phyloP scores from a whole-genome alignment of 2,329 filamentous ascomycete species.

The Knoxdaviesia capensis region DNA sequence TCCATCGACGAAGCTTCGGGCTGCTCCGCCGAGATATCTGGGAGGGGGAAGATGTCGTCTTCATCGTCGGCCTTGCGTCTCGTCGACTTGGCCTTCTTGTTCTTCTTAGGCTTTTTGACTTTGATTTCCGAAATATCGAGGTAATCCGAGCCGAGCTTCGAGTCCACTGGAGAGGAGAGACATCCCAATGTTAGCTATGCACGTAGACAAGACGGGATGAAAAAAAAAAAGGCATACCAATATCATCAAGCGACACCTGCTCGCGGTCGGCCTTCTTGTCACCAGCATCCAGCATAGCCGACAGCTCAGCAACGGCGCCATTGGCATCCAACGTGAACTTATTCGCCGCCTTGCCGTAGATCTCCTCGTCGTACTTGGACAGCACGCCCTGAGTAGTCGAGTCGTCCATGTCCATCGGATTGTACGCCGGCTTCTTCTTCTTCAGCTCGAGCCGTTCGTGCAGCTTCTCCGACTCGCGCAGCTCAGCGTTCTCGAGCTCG shows the following conservation, averaged over 20 bases:
- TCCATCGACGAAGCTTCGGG: slow-evolving; percentile 45
- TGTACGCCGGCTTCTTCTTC: slow-evolving; percentile 77
- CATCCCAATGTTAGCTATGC: slow-evolving; percentile 16
- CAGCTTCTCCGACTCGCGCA: slow-evolving; percentile 53
- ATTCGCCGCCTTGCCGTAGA: slow-evolving; percentile 74
- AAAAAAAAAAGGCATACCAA: slow-evolving; percentile 22
- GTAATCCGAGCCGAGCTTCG: slow-evolving; percentile 54
- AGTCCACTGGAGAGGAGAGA: slow-evolving; percentile 1
- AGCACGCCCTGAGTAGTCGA: slow-evolving; percentile 49
- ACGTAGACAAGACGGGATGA: slow-evolving; percentile 6
- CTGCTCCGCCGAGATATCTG: slow-evolving; percentile 4
- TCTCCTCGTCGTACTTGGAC: slow-evolving; percentile 89
- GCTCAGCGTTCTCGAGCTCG: slow-evolving; percentile 60
- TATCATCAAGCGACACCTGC: slow-evolving; percentile 66
- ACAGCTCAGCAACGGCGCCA: slow-evolving; percentile 46
- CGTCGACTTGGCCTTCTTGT: slow-evolving; percentile 63
- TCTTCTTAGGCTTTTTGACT: slow-evolving; percentile 88
- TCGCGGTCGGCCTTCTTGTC: slow-evolving; percentile 37
- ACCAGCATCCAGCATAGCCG: slow-evolving; percentile 29
- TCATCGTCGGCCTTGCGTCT: slow-evolving; percentile 48
- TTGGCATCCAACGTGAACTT: slow-evolving; percentile 69
- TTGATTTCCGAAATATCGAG: slow-evolving; percentile 73
- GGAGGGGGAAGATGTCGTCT: slow-evolving; percentile 33
- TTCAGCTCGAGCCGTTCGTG: slow-evolving; percentile 65
- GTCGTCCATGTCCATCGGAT: slow-evolving; percentile 56